phyloP scores from a whole-genome alignment of 176 grass and related monocot species.

The Avena atlantica region DNA sequence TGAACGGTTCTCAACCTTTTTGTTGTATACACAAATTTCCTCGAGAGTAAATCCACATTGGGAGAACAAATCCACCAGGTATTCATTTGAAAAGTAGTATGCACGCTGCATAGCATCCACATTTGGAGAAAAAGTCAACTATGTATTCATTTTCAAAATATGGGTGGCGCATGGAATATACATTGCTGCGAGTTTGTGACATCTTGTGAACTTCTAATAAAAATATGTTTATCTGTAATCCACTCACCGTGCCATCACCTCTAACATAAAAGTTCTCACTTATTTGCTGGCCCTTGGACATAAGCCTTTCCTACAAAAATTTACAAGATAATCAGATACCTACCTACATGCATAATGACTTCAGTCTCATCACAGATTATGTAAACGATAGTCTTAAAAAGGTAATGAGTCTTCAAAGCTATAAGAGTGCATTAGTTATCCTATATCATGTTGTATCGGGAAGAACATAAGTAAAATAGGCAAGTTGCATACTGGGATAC shows the following conservation, averaged over 20 bases:
- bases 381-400: neutral
- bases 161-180: conserved; percentile 39
- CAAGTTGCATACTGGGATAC: neutral
- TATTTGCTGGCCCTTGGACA: conserved; percentile 86
- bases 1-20: conserved; percentile 92
- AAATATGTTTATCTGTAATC: neutral
- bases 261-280: conserved; percentile 97
- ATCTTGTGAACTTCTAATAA: conserved; percentile 14
- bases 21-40: conserved; percentile 79
- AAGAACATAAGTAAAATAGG: neutral
- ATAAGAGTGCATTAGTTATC: conserved; percentile 17
- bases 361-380: neutral
- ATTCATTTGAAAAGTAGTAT: conserved; percentile 86
- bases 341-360: neutral
- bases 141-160: conserved; percentile 45
- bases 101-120: conserved; percentile 67
- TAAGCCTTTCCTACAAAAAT: conserved; percentile 86
- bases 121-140: conserved; percentile 49
- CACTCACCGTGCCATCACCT: conserved; percentile 96
- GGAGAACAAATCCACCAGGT: conserved; percentile 68
- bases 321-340: conserved; percentile 40
- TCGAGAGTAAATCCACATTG: conserved; percentile 73
- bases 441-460: neutral
- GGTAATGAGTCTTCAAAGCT: neutral
- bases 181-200: conserved; percentile 24